Evolutionary conservation across 2,329 filamentous ascomycete species (phyloP), one percentile per base, ranked within the genome.

Genomic region (Colletotrichum brevisporum): DNA sequence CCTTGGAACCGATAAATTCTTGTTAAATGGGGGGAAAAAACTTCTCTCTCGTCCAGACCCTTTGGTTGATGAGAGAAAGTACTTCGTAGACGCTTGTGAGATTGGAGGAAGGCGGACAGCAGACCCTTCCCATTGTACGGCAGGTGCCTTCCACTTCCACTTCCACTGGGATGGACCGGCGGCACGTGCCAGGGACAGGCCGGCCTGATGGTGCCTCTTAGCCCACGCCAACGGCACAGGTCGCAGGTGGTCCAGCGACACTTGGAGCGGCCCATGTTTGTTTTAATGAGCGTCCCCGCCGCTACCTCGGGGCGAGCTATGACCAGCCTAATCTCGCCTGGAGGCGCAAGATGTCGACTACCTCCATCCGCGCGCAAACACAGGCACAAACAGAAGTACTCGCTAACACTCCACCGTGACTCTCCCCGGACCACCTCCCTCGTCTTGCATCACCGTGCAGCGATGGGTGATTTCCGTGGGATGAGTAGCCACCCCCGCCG

Each of bases 271-370:
- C 51, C 64, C 59, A 51, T 47, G 24, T 65, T 58, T 63, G 64
- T 66, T 66, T 67, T 69, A 60, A 69, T 69, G 66, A 69, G 62
- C 50, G 39, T 57, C 52, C 65, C 60, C 60, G 53, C 61, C 48
- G 45, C 8, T 53, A 24, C 47, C 50, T 51, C 55, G 36, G 43
- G 21, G 39, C 56, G 62, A 60, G 55, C 67, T 55, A 59, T 59
- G 43, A 36, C 67, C 60, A 67, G 55, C 45, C 62, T 50, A 68
- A 58, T 69, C 43, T 69, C 67, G 50, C 31, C 63, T 56, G 27
- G 36, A 24, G 24, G 6, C 5, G 24, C 3, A 5, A 26, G 62
- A 54, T 67, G 16, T 4, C 24, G 39, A 26, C 27, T 60, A 60
- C 57, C 51, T 60, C 5, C 8, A 2, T 1, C 1, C 1, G 10